Conservation (phyloP, 345 rosid genomes). For the Brassica rapa region DNA sequence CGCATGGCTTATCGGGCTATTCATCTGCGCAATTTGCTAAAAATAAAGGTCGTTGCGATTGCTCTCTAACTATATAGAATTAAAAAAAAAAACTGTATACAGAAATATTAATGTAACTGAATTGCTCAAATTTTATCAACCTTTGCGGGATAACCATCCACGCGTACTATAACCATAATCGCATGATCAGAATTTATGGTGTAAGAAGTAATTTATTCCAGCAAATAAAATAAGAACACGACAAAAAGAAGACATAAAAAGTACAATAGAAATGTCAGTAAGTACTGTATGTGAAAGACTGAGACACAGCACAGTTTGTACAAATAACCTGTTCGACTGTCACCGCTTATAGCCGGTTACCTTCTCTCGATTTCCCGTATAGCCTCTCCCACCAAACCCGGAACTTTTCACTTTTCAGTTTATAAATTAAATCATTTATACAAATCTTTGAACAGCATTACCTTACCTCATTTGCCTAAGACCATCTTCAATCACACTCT, state of each 20-base stretch:
- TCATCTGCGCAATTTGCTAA: background rate
- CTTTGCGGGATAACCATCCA: constrained; percentile 7
- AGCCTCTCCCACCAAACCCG: constrained; percentile 43
- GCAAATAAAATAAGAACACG: constrained; percentile 33
- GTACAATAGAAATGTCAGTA: constrained; percentile 30
- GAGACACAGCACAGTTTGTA: constrained; percentile 36
- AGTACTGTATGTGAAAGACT: constrained; percentile 26
- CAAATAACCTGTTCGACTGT: constrained; percentile 43
- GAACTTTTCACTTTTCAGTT: constrained; percentile 43
- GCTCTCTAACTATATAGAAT: too few species aligned
- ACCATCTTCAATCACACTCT: too few species aligned
- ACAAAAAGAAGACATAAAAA: constrained; percentile 42
- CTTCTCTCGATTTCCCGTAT: constrained; percentile 30
- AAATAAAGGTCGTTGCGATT: background rate
- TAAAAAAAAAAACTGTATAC: background rate
- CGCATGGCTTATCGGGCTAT: too few species aligned
- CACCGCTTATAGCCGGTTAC: constrained; percentile 75
- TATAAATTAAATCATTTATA: background rate
- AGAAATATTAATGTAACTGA: background rate
- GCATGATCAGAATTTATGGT: background rate
- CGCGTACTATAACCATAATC: background rate
- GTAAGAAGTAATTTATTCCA: constrained; percentile 25
- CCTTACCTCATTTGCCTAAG: background rate
- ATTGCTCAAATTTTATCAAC: background rate
- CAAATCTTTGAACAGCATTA: background rate